Conservation (phyloP, 129 eudicot species). For the Tagetes patula region DNA sequence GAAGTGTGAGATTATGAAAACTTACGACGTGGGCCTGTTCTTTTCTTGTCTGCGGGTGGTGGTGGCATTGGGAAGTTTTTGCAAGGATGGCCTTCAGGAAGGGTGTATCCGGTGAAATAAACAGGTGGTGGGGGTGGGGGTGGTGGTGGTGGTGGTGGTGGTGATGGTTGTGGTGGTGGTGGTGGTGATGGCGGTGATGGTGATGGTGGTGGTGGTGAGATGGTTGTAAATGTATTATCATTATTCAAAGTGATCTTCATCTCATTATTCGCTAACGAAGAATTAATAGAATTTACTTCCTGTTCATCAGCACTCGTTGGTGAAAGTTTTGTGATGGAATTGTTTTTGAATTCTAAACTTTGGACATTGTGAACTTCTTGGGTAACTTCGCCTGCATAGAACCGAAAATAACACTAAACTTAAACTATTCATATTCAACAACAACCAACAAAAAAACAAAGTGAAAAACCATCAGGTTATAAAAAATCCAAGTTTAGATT, state of each 20-base stretch:
- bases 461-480: not conserved
- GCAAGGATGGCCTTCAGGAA: slow-evolving; percentile 91
- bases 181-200: slow-evolving; percentile 30
- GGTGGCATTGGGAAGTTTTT: slow-evolving; percentile 80
- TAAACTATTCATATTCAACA: slow-evolving; percentile 10
- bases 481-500: slow-evolving; percentile 14
- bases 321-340: slow-evolving; percentile 30
- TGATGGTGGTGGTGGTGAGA: slow-evolving; percentile 36
- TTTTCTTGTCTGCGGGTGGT: slow-evolving; percentile 87
- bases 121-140: slow-evolving; percentile 52
- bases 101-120: slow-evolving; percentile 77
- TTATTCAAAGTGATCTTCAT: slow-evolving; percentile 21
- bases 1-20: slow-evolving; percentile 20
- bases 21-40: slow-evolving; percentile 91
- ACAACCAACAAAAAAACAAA: not conserved
- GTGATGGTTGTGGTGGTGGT: not conserved
- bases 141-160: not conserved
- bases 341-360: slow-evolving; percentile 44
- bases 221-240: slow-evolving; percentile 14
- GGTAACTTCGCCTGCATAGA: slow-evolving; percentile 66
- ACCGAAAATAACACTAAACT: slow-evolving; percentile 14
- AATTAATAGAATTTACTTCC: slow-evolving; percentile 10
- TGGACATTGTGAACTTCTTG: slow-evolving; percentile 38
- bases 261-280: slow-evolving; percentile 23
- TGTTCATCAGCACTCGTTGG: slow-evolving; percentile 32